Percentiles rank a stretch among this genome's conserved stretches.
Conservation (phyloP, 805 yeast species). For the Saccharomycopsis babjevae region DNA sequence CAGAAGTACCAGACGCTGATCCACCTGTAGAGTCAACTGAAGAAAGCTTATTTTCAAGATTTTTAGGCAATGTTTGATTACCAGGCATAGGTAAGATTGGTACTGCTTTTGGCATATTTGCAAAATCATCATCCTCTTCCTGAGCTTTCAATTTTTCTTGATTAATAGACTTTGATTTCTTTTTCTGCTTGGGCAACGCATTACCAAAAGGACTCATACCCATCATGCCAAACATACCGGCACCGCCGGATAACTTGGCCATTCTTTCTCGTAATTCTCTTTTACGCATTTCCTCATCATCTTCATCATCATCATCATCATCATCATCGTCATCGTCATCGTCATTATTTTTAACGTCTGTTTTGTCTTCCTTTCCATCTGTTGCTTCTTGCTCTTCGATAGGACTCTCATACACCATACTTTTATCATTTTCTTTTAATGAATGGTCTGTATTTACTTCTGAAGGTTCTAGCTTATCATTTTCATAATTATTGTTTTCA, state of each 20-base stretch:
- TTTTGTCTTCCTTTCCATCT: constrained; percentile 9
- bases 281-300: constrained; percentile 13
- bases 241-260: constrained; percentile 15
- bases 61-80: neutral
- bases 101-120: constrained; percentile 6
- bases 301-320: constrained; percentile 16
- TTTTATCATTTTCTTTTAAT: neutral
- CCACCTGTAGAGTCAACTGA: neutral
- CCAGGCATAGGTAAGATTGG: constrained; percentile 13
- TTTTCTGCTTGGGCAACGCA: neutral
- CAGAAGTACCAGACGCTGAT: constrained; percentile 6
- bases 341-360: constrained; percentile 20
- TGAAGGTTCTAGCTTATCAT: neutral
- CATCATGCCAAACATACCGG: constrained; percentile 22
- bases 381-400: constrained; percentile 12
- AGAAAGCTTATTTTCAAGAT: neutral
- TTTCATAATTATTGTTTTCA: neutral
- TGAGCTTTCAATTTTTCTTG: neutral
- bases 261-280: constrained; percentile 18
- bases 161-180: constrained; percentile 6
- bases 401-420: neutral
- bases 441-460: neutral
- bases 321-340: constrained; percentile 18
- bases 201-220: constrained; percentile 23
- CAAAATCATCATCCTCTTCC: neutral